These are phyloP conservation scores for Lepidopterella palustris DNA, from an alignment of 495 filamentous ascomycete genomes.

Conservation along the genomic window DNA sequence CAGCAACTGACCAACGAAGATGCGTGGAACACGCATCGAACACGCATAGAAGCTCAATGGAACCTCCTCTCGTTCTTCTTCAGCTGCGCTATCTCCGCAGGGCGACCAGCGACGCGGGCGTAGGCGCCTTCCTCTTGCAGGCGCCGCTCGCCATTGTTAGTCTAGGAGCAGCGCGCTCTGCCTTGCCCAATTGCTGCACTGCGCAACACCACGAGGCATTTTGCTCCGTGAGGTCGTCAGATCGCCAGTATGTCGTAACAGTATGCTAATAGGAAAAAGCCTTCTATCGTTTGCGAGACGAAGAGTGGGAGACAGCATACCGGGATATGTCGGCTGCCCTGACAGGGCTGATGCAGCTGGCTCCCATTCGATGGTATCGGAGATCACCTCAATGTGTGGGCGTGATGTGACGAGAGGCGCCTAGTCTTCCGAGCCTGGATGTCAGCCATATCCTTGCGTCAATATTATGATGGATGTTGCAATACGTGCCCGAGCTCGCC, in stretches of 20 bases:
- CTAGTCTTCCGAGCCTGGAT: neutral
- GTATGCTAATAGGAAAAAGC: neutral
- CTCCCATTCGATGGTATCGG: neutral
- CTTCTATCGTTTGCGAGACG: neutral
- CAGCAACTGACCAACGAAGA: neutral
- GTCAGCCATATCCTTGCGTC: neutral
- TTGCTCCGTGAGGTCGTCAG: neutral
- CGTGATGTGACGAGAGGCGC: neutral
- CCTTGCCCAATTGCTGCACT: neutral
- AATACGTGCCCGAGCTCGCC: neutral
- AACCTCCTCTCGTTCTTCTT: neutral
- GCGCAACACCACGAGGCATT: neutral
- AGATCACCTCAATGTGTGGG: neutral
- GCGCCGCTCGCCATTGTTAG: neutral
- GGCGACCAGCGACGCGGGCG: neutral
- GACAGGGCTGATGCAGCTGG: neutral
- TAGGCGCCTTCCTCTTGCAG: neutral
- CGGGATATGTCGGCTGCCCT: neutral
- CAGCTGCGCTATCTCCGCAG: neutral
- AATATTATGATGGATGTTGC: conserved; percentile 10
- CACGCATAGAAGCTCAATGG: neutral
- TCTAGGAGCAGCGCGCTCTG: neutral
- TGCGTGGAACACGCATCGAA: neutral
- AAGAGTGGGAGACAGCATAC: neutral
- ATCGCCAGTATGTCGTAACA: neutral